Conservation (phyloP, 2,329 filamentous ascomycete species). For the Sarocladium brachiariae region DNA sequence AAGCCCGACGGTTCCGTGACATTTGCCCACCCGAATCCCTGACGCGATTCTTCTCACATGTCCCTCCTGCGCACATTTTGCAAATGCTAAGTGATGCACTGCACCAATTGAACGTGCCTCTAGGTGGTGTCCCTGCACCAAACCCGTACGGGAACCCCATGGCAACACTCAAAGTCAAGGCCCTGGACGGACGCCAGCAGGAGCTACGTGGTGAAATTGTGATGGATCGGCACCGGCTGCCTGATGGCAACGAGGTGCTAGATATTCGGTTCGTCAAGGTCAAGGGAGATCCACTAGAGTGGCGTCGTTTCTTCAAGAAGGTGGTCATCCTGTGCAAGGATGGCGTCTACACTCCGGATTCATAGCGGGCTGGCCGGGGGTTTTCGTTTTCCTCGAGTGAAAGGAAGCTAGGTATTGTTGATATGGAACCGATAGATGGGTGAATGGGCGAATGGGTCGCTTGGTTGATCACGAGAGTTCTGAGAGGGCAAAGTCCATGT, state of each 20-base stretch:
- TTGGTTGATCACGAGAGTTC: neutral
- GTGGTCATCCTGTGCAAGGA: slow-evolving; percentile 84
- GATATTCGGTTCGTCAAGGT: slow-evolving; percentile 90
- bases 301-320: slow-evolving; percentile 95
- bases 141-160: slow-evolving; percentile 47
- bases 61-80: slow-evolving; percentile 67
- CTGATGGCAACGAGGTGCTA: slow-evolving; percentile 53
- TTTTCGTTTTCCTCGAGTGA: slow-evolving; percentile 9
- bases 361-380: slow-evolving; percentile 23
- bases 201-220: slow-evolving; percentile 68
- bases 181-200: slow-evolving; percentile 65
- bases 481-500: neutral
- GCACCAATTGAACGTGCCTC: slow-evolving; percentile 77
- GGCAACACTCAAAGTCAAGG: slow-evolving; percentile 65
- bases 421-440: neutral
- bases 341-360: slow-evolving; percentile 56
- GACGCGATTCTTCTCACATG: slow-evolving; percentile 85
- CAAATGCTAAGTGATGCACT: slow-evolving; percentile 75
- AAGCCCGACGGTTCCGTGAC: slow-evolving; percentile 80
- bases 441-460: no score
- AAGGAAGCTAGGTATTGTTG: neutral
- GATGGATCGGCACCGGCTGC: slow-evolving; percentile 58
- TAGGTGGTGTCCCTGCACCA: slow-evolving; percentile 40
- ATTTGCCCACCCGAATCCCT: slow-evolving; percentile 83
- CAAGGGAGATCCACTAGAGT: slow-evolving; percentile 93